Percentiles rank a stretch among this genome's conserved stretches.
These are phyloP conservation scores for Ananas comosus DNA, from an alignment of 176 grass and related monocot genomes.

Conservation along the genomic window DNA sequence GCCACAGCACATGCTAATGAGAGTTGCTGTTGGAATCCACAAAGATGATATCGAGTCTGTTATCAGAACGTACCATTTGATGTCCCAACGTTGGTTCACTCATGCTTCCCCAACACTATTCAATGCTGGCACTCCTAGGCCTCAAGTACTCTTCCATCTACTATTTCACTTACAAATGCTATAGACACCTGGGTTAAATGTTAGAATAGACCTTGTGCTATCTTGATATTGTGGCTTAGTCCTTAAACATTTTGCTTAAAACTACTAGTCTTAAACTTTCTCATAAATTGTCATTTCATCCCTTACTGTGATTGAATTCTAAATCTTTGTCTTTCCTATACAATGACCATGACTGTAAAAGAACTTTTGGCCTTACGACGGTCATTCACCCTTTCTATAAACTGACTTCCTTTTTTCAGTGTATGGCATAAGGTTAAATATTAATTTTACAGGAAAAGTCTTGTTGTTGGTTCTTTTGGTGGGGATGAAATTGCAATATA, in stretches of 20 bases:
- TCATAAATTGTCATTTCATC: not conserved
- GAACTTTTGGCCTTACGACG: too few species aligned
- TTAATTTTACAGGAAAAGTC: too few species aligned
- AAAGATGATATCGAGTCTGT: constrained; percentile 82
- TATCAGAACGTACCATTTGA: constrained; percentile 76
- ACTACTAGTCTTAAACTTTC: not conserved
- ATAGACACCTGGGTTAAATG: not conserved
- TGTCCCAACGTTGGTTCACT: constrained; percentile 98
- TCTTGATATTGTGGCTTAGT: not conserved
- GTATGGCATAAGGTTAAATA: too few species aligned
- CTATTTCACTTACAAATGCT: not conserved
- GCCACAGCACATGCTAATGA: constrained; percentile 94
- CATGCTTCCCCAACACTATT: constrained; percentile 91
- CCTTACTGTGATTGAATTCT: too few species aligned
- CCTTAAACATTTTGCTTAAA: constrained; percentile 12
- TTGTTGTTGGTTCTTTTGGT: too few species aligned
- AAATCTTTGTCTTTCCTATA: too few species aligned
- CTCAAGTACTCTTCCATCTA: constrained; percentile 42
- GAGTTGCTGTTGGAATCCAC: constrained; percentile 91
- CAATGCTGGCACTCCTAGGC: constrained; percentile 81
- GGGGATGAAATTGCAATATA: too few species aligned
- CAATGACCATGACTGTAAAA: too few species aligned
- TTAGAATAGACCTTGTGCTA: not conserved
- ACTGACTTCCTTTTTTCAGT: too few species aligned
- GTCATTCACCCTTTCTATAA: too few species aligned